Base-by-base conservation (phyloP, 2,329 filamentous ascomycete species). In the Aspergillus spinulosporus region DNA sequence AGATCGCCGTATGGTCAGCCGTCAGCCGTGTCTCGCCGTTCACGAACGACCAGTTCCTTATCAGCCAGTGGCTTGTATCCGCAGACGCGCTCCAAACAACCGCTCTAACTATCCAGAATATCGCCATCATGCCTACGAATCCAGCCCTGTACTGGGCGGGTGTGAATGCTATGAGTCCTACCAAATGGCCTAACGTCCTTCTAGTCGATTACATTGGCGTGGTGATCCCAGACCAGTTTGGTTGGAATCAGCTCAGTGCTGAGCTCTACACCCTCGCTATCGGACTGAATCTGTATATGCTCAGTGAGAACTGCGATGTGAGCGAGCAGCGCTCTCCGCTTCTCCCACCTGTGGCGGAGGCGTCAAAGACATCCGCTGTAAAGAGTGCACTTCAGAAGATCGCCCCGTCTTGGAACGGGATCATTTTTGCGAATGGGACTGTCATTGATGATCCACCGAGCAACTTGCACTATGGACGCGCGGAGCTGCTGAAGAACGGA, bases 301-400 rank as follows among this genome's bases (percentile, higher is more conserved):
- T 53, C 4, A 59, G 57, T 21, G 57, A 59, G 43, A 59, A 59
- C 46, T 59, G 57, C 48, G 57, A 59, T 47, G 44, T 57, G 9
- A 57, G 39, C 43, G 21, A 12, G 21, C 43, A 57, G 43, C 39
- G 49, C 15, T 57, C 55, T 5, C 53, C 53, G 1, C 32, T 59
- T 31, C 49, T 59, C 8, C 40, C 44, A 12, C 8, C 49, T 2
- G 42, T 6, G 39, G 6, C n/a, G 7, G 15, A 5, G 39, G 9
- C 32, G 14, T 5, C 1, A 42, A 9, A 14, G 3, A n/a, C 43
- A 26, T 49, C 50, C 26, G 28, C 21, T 4, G 11, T 15, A 36
- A 51, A 50, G 5, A 31, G 6, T 2, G 34, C 26, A 7, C 26
- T 21, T 4, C n/a, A 34, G 11, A 48, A 34, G 1, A 7, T 40